Evolutionary conservation across 2,329 filamentous ascomycete species (phyloP).

Genomic region (Aureobasidium sp.): DNA sequence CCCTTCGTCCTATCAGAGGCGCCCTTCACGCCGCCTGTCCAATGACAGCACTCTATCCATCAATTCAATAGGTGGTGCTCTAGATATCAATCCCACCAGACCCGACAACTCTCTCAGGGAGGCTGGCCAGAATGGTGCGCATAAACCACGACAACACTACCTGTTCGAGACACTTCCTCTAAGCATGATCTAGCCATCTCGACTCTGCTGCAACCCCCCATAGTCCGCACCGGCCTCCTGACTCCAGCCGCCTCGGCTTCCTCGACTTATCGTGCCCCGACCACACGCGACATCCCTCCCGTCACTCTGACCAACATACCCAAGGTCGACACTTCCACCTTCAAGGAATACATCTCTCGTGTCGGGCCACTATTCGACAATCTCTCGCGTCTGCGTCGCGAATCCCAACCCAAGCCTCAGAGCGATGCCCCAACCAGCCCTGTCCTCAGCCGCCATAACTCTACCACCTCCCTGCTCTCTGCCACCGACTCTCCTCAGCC

Average conservation of each 20-base stretch:
- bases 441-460: slow-evolving; percentile 25
- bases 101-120: slow-evolving; percentile 55
- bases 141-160: neutral
- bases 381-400: slow-evolving; percentile 73
- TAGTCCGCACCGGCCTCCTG: slow-evolving; percentile 76
- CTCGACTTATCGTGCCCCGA: slow-evolving; percentile 15
- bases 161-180: neutral
- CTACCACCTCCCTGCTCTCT: slow-evolving; percentile 31
- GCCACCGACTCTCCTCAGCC: slow-evolving; percentile 40
- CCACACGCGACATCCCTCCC: slow-evolving; percentile 63
- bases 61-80: slow-evolving; percentile 66
- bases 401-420: slow-evolving; percentile 35
- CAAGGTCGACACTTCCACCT: slow-evolving; percentile 69
- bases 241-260: slow-evolving; percentile 60
- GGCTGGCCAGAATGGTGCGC: slow-evolving; percentile 70
- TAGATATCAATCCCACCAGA: slow-evolving; percentile 59
- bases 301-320: slow-evolving; percentile 84
- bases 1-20: slow-evolving; percentile 35
- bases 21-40: slow-evolving; percentile 61
- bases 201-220: slow-evolving; percentile 82
- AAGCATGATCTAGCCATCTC: slow-evolving; percentile 60
- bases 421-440: slow-evolving; percentile 23
- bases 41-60: slow-evolving; percentile 66
- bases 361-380: slow-evolving; percentile 84
- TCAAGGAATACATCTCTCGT: slow-evolving; percentile 75